Conservation (phyloP, 495 filamentous ascomycete genomes). For the Monascus purpureus region DNA sequence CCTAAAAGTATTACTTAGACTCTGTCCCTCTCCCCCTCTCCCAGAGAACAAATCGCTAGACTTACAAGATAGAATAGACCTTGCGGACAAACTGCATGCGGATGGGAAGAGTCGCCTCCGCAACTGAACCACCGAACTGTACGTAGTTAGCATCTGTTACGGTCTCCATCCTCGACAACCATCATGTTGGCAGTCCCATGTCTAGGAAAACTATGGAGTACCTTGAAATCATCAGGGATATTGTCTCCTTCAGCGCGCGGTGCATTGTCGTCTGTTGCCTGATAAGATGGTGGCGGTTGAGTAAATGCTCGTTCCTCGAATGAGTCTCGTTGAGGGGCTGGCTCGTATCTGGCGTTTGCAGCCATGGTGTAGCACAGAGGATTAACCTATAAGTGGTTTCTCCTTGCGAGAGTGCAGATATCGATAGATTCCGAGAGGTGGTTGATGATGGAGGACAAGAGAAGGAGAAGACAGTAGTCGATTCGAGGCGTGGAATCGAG, state of each 20-base stretch:
- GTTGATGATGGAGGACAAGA: too few relatives aligned
- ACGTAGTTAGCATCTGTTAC: slow-evolving; percentile 6
- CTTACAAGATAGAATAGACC: slow-evolving; percentile 70
- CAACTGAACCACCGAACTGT: slow-evolving; percentile 77
- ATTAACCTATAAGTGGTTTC: too few relatives aligned
- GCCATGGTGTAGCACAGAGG: slow-evolving; percentile 39
- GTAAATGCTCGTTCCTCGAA: slow-evolving; percentile 53
- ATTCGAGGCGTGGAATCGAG: too few relatives aligned
- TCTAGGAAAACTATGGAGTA: too few relatives aligned
- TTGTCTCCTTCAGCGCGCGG: slow-evolving; percentile 79
- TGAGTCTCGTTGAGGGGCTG: slow-evolving; percentile 61
- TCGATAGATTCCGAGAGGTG: too few relatives aligned
- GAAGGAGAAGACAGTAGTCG: too few relatives aligned
- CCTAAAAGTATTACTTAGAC: slow-evolving; percentile 18
- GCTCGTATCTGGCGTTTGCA: slow-evolving; percentile 53
- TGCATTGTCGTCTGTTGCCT: slow-evolving; percentile 33
- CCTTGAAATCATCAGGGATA: slow-evolving; percentile 96
- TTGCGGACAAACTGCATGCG: slow-evolving; percentile 97
- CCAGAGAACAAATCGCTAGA: too few relatives aligned
- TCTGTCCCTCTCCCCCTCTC: neutral
- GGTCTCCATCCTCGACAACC: too few relatives aligned
- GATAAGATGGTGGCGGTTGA: slow-evolving; percentile 69
- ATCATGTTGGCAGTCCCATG: too few relatives aligned
- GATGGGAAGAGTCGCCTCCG: slow-evolving; percentile 88
- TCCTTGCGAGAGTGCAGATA: too few relatives aligned